Evolutionary conservation across 768 basidiomycete species (phyloP), one percentile per base, ranked within the genome.

Genomic region (Thelephora ganbajun): DNA sequence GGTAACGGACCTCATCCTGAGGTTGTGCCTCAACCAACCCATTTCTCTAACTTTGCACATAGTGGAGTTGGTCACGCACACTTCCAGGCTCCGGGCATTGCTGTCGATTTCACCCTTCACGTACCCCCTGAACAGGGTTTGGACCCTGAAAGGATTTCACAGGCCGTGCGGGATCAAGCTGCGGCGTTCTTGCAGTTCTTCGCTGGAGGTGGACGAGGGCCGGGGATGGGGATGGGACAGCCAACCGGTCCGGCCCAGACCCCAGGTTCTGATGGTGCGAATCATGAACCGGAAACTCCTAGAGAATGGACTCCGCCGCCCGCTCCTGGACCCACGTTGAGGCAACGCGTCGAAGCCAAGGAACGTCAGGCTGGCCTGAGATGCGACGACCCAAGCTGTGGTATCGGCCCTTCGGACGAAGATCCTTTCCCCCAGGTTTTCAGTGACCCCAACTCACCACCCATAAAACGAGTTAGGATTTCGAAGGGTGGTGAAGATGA

Each of bases 281-380:
- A 41, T 9, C 18, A 14, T 14, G 18, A 14, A 4, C 22, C 39
- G 39, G 18, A 18, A 22, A 9, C 14, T 14, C 39, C 18, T 16
- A 41, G 66, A 46, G 51, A 61, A 22, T 87, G 83, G 83, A 62
- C 66, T 2, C 67, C 70, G 1, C 83, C 83, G 0, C 63, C 77
- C 0, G 66, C 80, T 0, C 83, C 83, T 2, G 84, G 84, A 0
- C 71, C 69, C 33, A 83, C 83, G 5, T 63, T 87, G 39, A 80
- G 86, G 22, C 76, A 87, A 59, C 73, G 78, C 5, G 68, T 89
- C 14, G 86, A 89, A 60, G 70, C 73, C 50, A 69, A 74, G 48
- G 86, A 88, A 61, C 73, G 79, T 18, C 82, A 84, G 58, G 71
- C 74, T 18, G 85, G 83, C 0, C 57, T 85, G 54, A 69, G 86